Conservation (phyloP, 108 stramenopile genomes). For the Stephanodiscus minutulus region DNA sequence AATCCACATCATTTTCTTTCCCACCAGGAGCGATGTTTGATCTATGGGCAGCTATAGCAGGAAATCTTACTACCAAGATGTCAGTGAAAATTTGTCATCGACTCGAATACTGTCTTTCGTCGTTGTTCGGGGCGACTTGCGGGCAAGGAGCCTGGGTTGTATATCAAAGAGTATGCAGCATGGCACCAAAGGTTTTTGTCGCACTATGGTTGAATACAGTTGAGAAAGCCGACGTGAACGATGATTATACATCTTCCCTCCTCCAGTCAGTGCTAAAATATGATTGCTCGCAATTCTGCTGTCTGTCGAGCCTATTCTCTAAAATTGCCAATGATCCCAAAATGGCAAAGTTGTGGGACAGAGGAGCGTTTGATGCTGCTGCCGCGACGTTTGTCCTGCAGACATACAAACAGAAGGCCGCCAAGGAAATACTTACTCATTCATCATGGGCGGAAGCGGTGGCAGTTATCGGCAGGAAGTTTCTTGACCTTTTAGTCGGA, state of each 20-base stretch:
- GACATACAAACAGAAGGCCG: constrained; percentile 8
- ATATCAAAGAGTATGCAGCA: constrained; percentile 24
- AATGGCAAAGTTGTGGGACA: constrained; percentile 19
- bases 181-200: constrained; percentile 18
- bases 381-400: constrained; percentile 32
- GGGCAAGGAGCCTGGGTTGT: constrained; percentile 30
- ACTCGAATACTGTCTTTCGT: constrained; percentile 20
- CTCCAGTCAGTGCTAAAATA: constrained; percentile 36
- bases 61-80: constrained; percentile 10
- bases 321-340: constrained; percentile 5
- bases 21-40: constrained; percentile 24
- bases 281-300: constrained; percentile 34
- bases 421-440: neutral
- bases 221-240: constrained; percentile 3
- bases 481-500: constrained; percentile 6
- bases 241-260: constrained; percentile 2
- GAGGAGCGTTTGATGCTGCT: constrained; percentile 20
- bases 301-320: constrained; percentile 12
- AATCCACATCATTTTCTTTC: neutral
- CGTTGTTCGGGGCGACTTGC: constrained; percentile 11
- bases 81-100: constrained; percentile 19
- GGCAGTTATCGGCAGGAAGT: constrained; percentile 14
- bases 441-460: constrained; percentile 3
- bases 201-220: constrained; percentile 22
- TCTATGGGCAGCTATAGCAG: constrained; percentile 28